These are phyloP conservation scores for Emergomyces africanus DNA, from an alignment of 2,329 filamentous ascomycete genomes.

Conservation along the genomic window DNA sequence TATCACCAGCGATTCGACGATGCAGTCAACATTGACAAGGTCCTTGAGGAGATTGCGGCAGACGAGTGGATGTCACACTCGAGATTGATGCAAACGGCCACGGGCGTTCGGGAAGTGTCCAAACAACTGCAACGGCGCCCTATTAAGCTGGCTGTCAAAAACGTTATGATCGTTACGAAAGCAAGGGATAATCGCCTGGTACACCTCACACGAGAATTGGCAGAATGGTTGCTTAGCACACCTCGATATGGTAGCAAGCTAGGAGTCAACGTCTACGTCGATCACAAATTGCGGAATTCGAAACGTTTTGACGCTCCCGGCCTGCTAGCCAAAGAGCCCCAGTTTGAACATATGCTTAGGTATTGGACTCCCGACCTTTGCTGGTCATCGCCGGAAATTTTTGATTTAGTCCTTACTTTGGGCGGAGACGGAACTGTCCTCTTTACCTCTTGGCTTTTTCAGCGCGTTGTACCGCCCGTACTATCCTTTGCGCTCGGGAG, in stretches of 20 bases:
- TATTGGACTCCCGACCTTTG: conserved; percentile 97
- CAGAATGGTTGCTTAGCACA: conserved; percentile 76
- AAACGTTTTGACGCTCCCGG: conserved; percentile 72
- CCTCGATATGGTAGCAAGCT: conserved; percentile 78
- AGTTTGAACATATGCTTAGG: conserved; percentile 70
- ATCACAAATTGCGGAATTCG: conserved; percentile 79
- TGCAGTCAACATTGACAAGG: conserved; percentile 85
- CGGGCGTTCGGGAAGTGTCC: conserved; percentile 85
- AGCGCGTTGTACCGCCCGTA: conserved; percentile 85
- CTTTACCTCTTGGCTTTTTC: conserved; percentile 94
- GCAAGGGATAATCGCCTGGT: conserved; percentile 91
- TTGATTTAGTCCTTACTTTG: conserved; percentile 85
- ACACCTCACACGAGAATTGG: conserved; percentile 71
- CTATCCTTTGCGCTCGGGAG: conserved; percentile 87
- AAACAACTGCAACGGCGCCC: conserved; percentile 88
- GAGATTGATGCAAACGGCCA: conserved; percentile 86
- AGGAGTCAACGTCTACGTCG: conserved; percentile 97
- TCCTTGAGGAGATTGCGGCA: conserved; percentile 85
- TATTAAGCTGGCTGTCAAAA: conserved; percentile 81
- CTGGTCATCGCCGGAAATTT: conserved; percentile 86
- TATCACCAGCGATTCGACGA: conserved; percentile 97
- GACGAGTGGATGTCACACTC: conserved; percentile 86
- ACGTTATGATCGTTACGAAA: conserved; percentile 98
- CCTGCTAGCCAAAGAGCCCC: conserved; percentile 59
- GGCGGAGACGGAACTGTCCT: conserved; percentile 95